Evolutionary conservation across 73 alveolate genomes (phyloP), one percentile per base, ranked within the genome.

Genomic region (Blepharisma japonicum): DNA sequence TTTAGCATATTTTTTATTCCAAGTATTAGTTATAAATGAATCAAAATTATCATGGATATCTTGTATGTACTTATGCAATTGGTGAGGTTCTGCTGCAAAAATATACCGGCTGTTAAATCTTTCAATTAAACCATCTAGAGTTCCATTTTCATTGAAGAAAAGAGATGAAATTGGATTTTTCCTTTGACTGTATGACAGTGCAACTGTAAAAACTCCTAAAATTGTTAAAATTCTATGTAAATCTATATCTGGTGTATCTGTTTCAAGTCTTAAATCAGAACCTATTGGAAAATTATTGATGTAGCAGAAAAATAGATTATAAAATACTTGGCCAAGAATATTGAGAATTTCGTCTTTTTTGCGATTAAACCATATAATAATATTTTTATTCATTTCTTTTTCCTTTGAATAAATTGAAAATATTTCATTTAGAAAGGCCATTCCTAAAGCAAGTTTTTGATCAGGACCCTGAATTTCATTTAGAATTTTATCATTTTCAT

Each of bases 1-100:
- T 2, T 45, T 47, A 2, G 66, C 23, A 70, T 47, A 39, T 9
- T 21, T n/a, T 9, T 18, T 11, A n/a, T 84, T 46, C 42, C 70
- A 81, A 8, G 77, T 77, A 83, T 66, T 79, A 27, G 67, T 55
- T 11, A 56, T 83, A n/a, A 39, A 6, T 0, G 38, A 7, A 6
- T 71, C 83, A 56, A 71, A 77, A 61, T 77, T 77, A 27, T 77
- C 9, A 6, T 6, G 11, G 27, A 7, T 6, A 68, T 6, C 23
- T 38, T 47, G 25, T 6, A 51, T 21, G 1, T 68, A 46, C 23
- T 78, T 53, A 23, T 48, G 82, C 82, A 48, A 6, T 9, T 67
- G 46, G 21, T 78, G 6, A 39, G 39, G 46, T 78, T 68, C 80
- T 27, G 48, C 45, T 6, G 18, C 82, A 49, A 71, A 48, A 25